Percentiles rank a stretch among this genome's conserved stretches.
phyloP scores from a whole-genome alignment of 1,284 basidiomycete species.

The Heliocybe sulcata region DNA sequence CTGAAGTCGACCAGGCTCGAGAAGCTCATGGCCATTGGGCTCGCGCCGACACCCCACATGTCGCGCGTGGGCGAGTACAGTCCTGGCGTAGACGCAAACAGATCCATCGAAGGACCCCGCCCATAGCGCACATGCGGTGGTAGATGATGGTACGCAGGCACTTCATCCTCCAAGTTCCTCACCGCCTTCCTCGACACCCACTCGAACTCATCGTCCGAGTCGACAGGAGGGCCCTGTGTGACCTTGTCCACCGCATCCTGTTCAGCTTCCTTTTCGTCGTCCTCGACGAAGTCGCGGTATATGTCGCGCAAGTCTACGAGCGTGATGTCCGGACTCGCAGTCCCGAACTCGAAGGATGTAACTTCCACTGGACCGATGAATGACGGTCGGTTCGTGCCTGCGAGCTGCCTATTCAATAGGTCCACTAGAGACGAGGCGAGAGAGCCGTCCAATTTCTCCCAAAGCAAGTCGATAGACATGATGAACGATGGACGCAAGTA shows the following conservation, averaged over 20 bases:
- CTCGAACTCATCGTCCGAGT: conserved; percentile 64
- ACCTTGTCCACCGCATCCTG: conserved; percentile 43
- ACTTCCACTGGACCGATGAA: conserved; percentile 92
- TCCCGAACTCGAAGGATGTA: conserved; percentile 84
- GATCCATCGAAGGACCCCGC: conserved; percentile 43
- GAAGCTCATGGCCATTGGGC: conserved; percentile 18
- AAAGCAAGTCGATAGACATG: conserved; percentile 81
- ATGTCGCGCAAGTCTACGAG: conserved; percentile 91
- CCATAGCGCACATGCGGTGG: conserved; percentile 69
- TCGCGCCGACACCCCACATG: conserved; percentile 32
- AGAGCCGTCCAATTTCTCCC: conserved; percentile 64
- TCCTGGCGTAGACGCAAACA: conserved; percentile 49
- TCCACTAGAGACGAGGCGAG: conserved; percentile 70
- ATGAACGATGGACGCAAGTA: background rate
- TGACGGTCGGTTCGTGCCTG: conserved; percentile 68
- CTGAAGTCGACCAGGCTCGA: background rate
- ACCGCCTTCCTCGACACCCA: conserved; percentile 68
- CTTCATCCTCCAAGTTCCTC: conserved; percentile 42
- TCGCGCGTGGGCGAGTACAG: conserved; percentile 35
- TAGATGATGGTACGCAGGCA: conserved; percentile 56
- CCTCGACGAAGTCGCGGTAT: conserved; percentile 87
- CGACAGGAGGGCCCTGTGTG: conserved; percentile 35
- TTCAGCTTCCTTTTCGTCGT: conserved; percentile 43
- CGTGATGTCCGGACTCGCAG: conserved; percentile 77
- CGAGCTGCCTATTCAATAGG: conserved; percentile 77